Percentiles rank a stretch among this genome's conserved stretches.
phyloP scores from a whole-genome alignment of 2,329 filamentous ascomycete genomes.

The Colletotrichum godetiae region DNA sequence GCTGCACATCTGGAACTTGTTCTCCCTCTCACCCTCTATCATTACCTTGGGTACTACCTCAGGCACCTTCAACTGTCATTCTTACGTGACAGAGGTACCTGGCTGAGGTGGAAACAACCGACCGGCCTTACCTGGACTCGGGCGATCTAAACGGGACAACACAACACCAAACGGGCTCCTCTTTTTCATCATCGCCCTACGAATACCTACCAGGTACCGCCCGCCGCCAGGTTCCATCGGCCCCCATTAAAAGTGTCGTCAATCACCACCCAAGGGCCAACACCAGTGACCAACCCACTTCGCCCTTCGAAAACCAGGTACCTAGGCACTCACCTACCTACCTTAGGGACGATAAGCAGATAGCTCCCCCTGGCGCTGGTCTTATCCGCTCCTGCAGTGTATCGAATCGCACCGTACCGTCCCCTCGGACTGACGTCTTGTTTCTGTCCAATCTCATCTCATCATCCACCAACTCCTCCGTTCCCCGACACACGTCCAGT shows the following conservation, averaged over 20 bases:
- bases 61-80: not conserved
- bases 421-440: constrained; percentile 3
- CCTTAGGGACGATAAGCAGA: constrained; percentile 6
- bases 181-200: not conserved
- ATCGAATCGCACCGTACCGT: not conserved
- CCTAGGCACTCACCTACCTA: not conserved
- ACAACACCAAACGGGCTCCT: not conserved
- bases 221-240: not conserved
- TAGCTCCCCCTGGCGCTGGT: not conserved
- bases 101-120: not conserved
- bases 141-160: not conserved
- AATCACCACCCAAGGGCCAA: not conserved
- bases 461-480: not conserved
- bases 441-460: constrained; percentile 27
- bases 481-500: not conserved
- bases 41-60: no score
- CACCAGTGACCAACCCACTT: not conserved
- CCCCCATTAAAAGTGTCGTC: constrained; percentile 26
- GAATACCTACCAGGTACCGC: no score
- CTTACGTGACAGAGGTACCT: not conserved
- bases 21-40: not conserved
- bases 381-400: not conserved
- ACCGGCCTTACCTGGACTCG: not conserved
- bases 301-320: not conserved
- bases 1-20: not conserved